Evolutionary conservation across 2,329 filamentous ascomycete species (phyloP).

Genomic region (Beauveria scarabaeidicola): DNA sequence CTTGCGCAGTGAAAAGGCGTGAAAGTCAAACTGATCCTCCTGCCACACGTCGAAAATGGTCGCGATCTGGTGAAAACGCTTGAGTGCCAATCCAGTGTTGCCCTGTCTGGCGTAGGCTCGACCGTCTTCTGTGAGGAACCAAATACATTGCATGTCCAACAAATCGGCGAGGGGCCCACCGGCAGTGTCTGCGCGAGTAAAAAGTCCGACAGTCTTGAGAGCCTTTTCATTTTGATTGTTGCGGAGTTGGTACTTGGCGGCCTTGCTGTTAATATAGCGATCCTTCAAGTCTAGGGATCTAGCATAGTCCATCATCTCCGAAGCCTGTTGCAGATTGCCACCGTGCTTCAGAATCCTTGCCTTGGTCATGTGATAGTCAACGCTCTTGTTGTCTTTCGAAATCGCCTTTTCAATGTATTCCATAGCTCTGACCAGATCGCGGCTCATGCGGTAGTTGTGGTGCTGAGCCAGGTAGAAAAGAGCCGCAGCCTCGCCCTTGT

Average conservation of each 20-base stretch:
- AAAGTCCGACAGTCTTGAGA: conserved; percentile 81
- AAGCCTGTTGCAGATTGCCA: conserved; percentile 70
- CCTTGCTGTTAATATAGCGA: conserved; percentile 96
- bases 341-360: conserved; percentile 90
- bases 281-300: conserved; percentile 81
- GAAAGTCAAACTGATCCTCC: conserved; percentile 98
- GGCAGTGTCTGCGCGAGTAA: conserved; percentile 82
- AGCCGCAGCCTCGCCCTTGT: conserved; percentile 66
- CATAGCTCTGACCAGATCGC: conserved; percentile 72
- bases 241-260: conserved; percentile 90
- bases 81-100: conserved; percentile 77
- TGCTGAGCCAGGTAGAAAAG: conserved; percentile 94
- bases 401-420: conserved; percentile 79
- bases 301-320: conserved; percentile 81
- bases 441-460: conserved; percentile 86
- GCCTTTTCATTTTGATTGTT: conserved; percentile 86
- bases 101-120: conserved; percentile 78
- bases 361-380: conserved; percentile 92
- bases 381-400: conserved; percentile 66
- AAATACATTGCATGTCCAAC: conserved; percentile 96
- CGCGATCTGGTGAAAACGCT: conserved; percentile 80
- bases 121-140: conserved; percentile 93
- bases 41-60: conserved; percentile 97
- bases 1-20: conserved; percentile 93
- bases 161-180: conserved; percentile 86